phyloP scores from a whole-genome alignment of 1,284 basidiomycete species.

The Paramarasmius palmivorus region DNA sequence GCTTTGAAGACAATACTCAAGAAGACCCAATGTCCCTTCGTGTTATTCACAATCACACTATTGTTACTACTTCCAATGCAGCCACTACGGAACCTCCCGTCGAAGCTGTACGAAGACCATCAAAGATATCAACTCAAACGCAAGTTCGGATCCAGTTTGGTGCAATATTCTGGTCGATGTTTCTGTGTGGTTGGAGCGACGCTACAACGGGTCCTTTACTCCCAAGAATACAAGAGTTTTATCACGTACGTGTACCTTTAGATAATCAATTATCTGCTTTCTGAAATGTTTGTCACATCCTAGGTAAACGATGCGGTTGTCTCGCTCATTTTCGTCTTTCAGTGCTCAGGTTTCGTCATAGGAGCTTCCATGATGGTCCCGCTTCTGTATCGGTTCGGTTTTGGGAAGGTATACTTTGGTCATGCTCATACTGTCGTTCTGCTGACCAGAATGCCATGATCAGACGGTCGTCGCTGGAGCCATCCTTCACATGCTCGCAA shows the following conservation, averaged over 20 bases:
- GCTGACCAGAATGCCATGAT: not conserved
- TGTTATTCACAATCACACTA: no score
- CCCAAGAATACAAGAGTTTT: slow-evolving; percentile 39
- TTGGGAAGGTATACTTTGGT: slow-evolving; percentile 43
- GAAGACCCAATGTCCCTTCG: no score
- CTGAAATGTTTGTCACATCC: no score
- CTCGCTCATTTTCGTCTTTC: slow-evolving; percentile 42
- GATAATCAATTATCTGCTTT: no score
- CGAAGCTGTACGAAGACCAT: no score
- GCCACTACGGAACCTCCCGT: no score
- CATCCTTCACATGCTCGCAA: slow-evolving; percentile 30
- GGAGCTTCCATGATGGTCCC: slow-evolving; percentile 41
- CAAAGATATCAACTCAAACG: not conserved
- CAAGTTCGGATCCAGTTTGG: slow-evolving; percentile 24
- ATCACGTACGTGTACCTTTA: slow-evolving; percentile 37
- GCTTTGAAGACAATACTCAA: no score
- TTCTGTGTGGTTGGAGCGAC: slow-evolving; percentile 44
- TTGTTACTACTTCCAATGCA: no score
- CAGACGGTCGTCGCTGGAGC: not conserved
- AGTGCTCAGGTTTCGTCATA: slow-evolving; percentile 37
- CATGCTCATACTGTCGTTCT: not conserved
- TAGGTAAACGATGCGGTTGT: slow-evolving; percentile 40
- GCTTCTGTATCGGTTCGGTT: slow-evolving; percentile 42
- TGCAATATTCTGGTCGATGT: slow-evolving; percentile 32
- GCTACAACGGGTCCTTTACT: slow-evolving; percentile 41